phyloP scores from a whole-genome alignment of 1,139 yeast genomes.

The Candida dubliniensis region DNA sequence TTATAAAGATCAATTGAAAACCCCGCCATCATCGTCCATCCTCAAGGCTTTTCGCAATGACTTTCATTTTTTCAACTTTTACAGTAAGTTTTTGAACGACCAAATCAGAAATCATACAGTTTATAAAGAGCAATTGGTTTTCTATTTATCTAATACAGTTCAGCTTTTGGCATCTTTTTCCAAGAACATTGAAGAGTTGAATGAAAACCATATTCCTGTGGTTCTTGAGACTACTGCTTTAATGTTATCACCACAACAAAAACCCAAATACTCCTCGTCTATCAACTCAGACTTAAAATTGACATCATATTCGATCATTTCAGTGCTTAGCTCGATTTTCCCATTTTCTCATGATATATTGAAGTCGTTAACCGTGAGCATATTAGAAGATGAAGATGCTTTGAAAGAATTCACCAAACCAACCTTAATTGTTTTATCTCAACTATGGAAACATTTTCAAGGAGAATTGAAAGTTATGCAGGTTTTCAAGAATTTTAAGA shows the following conservation, averaged over 20 bases:
- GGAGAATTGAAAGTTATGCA: constrained; percentile 16
- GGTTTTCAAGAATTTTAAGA: constrained; percentile 20
- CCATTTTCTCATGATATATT: constrained; percentile 65
- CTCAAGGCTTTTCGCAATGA: constrained; percentile 72
- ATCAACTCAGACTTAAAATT: constrained; percentile 66
- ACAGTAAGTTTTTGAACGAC: constrained; percentile 57
- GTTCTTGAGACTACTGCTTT: constrained; percentile 59
- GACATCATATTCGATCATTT: constrained; percentile 77
- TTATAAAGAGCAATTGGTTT: constrained; percentile 74
- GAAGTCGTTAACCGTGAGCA: constrained; percentile 68
- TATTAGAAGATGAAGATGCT: constrained; percentile 32
- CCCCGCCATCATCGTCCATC: constrained; percentile 69
- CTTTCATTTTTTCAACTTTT: constrained; percentile 62
- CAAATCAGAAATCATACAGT: constrained; percentile 54
- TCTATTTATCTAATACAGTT: constrained; percentile 74
- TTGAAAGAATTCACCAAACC: constrained; percentile 25
- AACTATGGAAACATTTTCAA: constrained; percentile 37
- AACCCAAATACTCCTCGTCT: constrained; percentile 25
- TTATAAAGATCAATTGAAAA: constrained; percentile 62
- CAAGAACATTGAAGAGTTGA: constrained; percentile 29
- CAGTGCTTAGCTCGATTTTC: constrained; percentile 74
- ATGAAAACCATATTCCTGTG: constrained; percentile 45
- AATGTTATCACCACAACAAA: constrained; percentile 37
- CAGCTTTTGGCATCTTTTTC: constrained; percentile 49
- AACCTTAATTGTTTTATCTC: constrained; percentile 43